Evolutionary conservation across 306 rosid genomes (phyloP).

Genomic region (Citrullus amarus): DNA sequence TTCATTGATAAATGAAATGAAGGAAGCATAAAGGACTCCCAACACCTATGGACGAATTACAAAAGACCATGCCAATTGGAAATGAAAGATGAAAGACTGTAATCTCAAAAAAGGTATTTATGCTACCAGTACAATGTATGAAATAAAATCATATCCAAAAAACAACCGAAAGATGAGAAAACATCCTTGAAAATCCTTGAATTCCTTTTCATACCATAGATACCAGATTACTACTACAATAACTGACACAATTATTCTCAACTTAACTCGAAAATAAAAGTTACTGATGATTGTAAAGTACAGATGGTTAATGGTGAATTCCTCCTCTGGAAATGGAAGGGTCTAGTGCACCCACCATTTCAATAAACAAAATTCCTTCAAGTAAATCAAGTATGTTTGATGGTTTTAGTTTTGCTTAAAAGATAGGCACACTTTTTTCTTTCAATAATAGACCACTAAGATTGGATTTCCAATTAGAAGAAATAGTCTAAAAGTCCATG

Average conservation of each 20-base stretch:
- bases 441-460: not conserved
- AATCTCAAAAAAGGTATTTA: no score
- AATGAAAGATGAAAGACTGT: not conserved
- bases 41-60: not conserved
- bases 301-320: not conserved
- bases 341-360: not conserved
- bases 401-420: not conserved
- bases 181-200: not conserved
- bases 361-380: not conserved
- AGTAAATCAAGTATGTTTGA: not conserved
- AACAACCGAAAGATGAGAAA: not conserved
- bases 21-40: not conserved
- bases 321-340: not conserved
- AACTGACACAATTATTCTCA: not conserved
- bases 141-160: not conserved
- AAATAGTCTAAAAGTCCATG: not conserved
- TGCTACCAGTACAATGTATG: not conserved
- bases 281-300: not conserved
- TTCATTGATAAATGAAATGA: not conserved
- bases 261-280: not conserved
- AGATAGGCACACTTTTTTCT: not conserved
- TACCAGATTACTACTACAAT: not conserved
- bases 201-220: not conserved
- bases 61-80: not conserved
- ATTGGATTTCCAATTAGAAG: not conserved